These are phyloP conservation scores for Sclerotinia nivalis DNA, from an alignment of 2,329 filamentous ascomycete species.

Conservation along the genomic window DNA sequence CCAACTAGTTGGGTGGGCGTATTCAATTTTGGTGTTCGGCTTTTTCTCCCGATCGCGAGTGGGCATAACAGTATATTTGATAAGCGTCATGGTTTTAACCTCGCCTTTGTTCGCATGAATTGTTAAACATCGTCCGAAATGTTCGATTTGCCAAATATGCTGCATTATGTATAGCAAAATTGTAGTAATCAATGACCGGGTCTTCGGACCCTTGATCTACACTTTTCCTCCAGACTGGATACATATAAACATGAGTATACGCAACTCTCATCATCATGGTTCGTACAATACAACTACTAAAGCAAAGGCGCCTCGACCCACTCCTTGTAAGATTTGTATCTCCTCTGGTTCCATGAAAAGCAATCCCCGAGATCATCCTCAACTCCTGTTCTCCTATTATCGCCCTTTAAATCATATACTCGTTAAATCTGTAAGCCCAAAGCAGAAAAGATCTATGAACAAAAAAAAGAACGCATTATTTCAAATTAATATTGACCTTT, in stretches of 20 bases:
- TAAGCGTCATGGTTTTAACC: not conserved
- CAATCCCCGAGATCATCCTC: not conserved
- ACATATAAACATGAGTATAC: not conserved
- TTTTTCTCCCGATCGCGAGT: no score
- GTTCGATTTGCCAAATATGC: not conserved
- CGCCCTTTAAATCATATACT: not conserved
- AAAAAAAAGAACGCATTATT: not conserved
- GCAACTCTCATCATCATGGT: not conserved
- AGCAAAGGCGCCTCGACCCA: slow-evolving; percentile 4
- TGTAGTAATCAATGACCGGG: not conserved
- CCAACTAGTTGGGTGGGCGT: no score
- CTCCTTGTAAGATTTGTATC: slow-evolving; percentile 9
- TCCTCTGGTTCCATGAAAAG: not conserved
- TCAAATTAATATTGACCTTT: not conserved
- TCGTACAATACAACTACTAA: not conserved
- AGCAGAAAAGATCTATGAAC: not conserved
- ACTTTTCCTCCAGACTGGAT: not conserved
- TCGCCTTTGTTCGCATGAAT: not conserved
- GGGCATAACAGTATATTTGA: not conserved
- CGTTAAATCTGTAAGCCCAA: not conserved
- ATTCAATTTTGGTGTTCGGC: no score
- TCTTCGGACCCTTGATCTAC: not conserved
- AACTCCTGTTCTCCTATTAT: slow-evolving; percentile 13
- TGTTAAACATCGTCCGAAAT: not conserved
- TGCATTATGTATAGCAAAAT: not conserved